These are phyloP conservation scores for Suillus cothurnatus DNA, from an alignment of 768 basidiomycete species.

Conservation along the genomic window DNA sequence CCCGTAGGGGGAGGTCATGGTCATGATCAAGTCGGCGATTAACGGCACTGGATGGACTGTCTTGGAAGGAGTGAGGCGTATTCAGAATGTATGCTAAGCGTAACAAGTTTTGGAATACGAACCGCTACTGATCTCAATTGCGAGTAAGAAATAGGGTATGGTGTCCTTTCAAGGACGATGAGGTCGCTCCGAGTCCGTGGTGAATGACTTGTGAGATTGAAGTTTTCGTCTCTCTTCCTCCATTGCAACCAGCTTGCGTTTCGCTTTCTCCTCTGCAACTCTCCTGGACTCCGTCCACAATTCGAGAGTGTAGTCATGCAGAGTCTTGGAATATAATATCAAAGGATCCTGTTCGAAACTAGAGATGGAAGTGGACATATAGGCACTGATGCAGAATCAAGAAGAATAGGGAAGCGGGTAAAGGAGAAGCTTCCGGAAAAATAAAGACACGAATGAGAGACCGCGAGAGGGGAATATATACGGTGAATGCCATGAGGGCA, in stretches of 20 bases:
- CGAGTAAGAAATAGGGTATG: neutral
- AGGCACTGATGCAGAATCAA: slow-evolving; percentile 11
- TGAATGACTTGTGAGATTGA: slow-evolving; percentile 6
- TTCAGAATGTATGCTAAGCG: neutral
- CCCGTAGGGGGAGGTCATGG: neutral
- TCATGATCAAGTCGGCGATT: neutral
- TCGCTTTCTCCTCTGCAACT: slow-evolving; percentile 53
- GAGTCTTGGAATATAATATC: slow-evolving; percentile 58
- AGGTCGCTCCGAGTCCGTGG: slow-evolving; percentile 12
- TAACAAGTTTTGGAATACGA: neutral
- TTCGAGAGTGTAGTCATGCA: slow-evolving; percentile 67
- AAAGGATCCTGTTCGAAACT: slow-evolving; percentile 37
- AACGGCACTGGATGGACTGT: neutral
- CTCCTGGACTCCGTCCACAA: slow-evolving; percentile 70
- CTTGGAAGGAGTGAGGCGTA: neutral
- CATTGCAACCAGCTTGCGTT: slow-evolving; percentile 29
- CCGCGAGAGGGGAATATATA: slow-evolving; percentile 27
- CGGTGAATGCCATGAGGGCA: slow-evolving; percentile 15
- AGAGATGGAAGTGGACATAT: slow-evolving; percentile 11
- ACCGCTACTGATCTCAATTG: neutral
- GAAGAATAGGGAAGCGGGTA: slow-evolving; percentile 5
- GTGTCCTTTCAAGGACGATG: neutral
- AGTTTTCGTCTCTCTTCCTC: slow-evolving; percentile 30
- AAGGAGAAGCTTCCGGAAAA: slow-evolving; percentile 17
- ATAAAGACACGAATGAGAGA: slow-evolving; percentile 11